These are phyloP conservation scores for thale cress (Arabidopsis thaliana) DNA, from an alignment of 345 rosid genomes.

Conservation along the genomic window TAIR10.1 NC_003074.8:21249501-21250000, in stretches of 20 bases:
- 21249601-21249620: constrained; percentile 61
- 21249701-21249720: constrained; percentile 4
- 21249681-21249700: constrained; percentile 1
- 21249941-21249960: not conserved
- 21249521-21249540: constrained; percentile 93
- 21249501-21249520: constrained; percentile 95
- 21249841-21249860: constrained; percentile 31
- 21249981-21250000: constrained; percentile 3
- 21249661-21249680: constrained; percentile 1
- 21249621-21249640: constrained; percentile 25
- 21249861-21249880: constrained; percentile 20
- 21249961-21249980: constrained; percentile 5
- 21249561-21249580: constrained; percentile 98
- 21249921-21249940: not conserved
- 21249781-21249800: constrained; percentile 82
- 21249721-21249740: not conserved
- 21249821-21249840: constrained; percentile 23
- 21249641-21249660: constrained; percentile 11
- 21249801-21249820: constrained; percentile 65
- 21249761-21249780: constrained; percentile 96
- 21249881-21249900: constrained; percentile 15
- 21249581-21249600: constrained; percentile 81
- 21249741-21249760: constrained; percentile 87
- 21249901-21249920: constrained; percentile 4
- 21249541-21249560: constrained; percentile 83